Evolutionary conservation across 441 rosid genomes (phyloP), one percentile per base, ranked within the genome.

Genomic region (Pelargonium cotyledonis): DNA sequence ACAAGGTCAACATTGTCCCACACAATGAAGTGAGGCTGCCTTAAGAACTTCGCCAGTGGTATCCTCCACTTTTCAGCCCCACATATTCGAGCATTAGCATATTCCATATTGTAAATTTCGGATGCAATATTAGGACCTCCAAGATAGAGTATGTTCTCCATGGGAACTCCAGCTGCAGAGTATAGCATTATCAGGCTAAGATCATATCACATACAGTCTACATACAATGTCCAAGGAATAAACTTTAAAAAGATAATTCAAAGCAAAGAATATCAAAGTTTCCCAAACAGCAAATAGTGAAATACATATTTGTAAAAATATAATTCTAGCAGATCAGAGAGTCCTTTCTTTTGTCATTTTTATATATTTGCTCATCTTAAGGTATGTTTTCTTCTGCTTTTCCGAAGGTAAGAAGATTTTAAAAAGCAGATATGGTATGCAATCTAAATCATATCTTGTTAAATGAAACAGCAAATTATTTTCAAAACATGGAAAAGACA

Each of bases 71-170:
- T 91, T 14, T 80, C 91, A 63, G 94, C 92, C 73, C 99, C 97
- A 57, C 99, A 95, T 70, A 95, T 91, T 76, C 99, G 88, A 68
- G 99, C 99, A 85, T 95, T 91, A 14, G 97, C 99, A 75, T 95
- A 95, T 75, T 95, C 99, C 73, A 79, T 89, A 77, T 92, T 86
- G 82, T 95, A 90, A 41, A 95, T 88, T 69, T 92, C 98, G 5
- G 99, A 88, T 55, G 99, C 99, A 73, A 95, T 95, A 80, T 95
- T 95, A 1, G 99, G 99, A 76, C 98, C 99, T 46, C 99, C 99
- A 35, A 95, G 98, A 76, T 95, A 95, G 44, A 95, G 82, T 60
- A 95, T 82, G 73, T 95, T 90, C 74, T 92, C 98, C 74, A 81
- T 68, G 0, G 81, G 85, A 60, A 89, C 85, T 70, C 91, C 96